A percentile compares a stretch with the other conserved stretches of the same genome.
Evolutionary conservation across 441 rosid genomes (phyloP).

Genomic region (Syzygium syzygioides): DNA sequence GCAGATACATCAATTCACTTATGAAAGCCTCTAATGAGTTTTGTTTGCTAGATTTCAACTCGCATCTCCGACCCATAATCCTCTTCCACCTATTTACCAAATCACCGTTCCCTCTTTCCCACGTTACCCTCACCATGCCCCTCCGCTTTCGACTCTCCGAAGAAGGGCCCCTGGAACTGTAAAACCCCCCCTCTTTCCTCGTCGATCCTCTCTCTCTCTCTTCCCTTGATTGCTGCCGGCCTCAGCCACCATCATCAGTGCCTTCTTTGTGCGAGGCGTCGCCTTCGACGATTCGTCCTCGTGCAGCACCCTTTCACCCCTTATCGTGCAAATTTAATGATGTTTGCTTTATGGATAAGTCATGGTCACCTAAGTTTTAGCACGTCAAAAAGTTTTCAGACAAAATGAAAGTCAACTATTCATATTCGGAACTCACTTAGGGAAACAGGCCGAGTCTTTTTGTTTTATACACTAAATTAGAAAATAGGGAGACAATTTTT

Average conservation of each 20-base stretch:
- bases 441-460: background rate
- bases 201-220: background rate
- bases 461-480: background rate
- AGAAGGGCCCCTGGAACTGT: background rate
- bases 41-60: background rate
- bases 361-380: background rate
- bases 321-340: background rate
- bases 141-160: fast-evolving
- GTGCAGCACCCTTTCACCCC: background rate
- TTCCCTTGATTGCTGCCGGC: background rate
- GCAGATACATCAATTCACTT: background rate
- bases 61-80: background rate
- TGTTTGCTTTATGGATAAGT: background rate
- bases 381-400: background rate
- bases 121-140: background rate
- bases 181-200: background rate
- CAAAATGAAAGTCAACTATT: background rate
- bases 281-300: background rate
- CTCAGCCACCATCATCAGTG: background rate
- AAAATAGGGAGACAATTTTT: background rate
- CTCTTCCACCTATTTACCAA: background rate
- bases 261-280: background rate
- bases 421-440: background rate
- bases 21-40: background rate
- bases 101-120: background rate